Evolutionary conservation across 2,329 filamentous ascomycete genomes (phyloP).

Genomic region (Nigrospora oryzae): DNA sequence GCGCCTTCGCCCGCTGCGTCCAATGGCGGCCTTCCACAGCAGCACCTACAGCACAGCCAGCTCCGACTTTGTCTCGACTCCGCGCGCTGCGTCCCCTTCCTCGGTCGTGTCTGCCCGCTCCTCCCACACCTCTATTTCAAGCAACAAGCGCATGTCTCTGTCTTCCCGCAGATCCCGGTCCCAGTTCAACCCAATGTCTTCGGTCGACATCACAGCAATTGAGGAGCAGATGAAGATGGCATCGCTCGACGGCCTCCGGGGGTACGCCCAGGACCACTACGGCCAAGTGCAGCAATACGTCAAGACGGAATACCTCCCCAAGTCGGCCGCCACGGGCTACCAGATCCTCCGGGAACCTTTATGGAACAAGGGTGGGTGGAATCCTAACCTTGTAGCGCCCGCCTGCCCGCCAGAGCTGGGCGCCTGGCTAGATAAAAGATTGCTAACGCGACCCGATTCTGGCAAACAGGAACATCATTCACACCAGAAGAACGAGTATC

Average conservation of each 20-base stretch:
- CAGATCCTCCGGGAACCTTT: slow-evolving; percentile 53
- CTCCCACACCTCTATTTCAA: slow-evolving; percentile 42
- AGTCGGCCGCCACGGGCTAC: slow-evolving; percentile 47
- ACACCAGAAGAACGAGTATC: slow-evolving; percentile 53
- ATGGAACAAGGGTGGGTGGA: slow-evolving; percentile 55
- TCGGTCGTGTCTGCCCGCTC: slow-evolving; percentile 38
- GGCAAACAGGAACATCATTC: slow-evolving; percentile 48
- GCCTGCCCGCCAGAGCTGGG: slow-evolving; percentile 1
- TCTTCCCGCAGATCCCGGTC: slow-evolving; percentile 41
- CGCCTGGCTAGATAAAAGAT: slow-evolving; percentile 1
- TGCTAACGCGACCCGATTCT: slow-evolving; percentile 4
- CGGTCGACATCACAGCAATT: slow-evolving; percentile 47
- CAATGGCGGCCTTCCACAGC: slow-evolving; percentile 33
- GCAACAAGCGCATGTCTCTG: slow-evolving; percentile 41
- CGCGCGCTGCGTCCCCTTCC: slow-evolving; percentile 41
- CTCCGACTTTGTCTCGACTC: slow-evolving; percentile 41
- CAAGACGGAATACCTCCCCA: slow-evolving; percentile 43
- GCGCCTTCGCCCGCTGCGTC: slow-evolving; percentile 15
- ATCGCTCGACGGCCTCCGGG: slow-evolving; percentile 50
- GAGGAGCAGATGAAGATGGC: slow-evolving; percentile 54
- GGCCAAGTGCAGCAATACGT: slow-evolving; percentile 45
- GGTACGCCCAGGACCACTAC: slow-evolving; percentile 50
- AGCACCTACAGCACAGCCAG: slow-evolving; percentile 35
- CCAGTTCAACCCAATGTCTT: slow-evolving; percentile 45
- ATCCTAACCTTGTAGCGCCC: slow-evolving; percentile 1